phyloP scores from a whole-genome alignment of 1,139 yeast species.

The Eremothecium cymbalariae region DNA sequence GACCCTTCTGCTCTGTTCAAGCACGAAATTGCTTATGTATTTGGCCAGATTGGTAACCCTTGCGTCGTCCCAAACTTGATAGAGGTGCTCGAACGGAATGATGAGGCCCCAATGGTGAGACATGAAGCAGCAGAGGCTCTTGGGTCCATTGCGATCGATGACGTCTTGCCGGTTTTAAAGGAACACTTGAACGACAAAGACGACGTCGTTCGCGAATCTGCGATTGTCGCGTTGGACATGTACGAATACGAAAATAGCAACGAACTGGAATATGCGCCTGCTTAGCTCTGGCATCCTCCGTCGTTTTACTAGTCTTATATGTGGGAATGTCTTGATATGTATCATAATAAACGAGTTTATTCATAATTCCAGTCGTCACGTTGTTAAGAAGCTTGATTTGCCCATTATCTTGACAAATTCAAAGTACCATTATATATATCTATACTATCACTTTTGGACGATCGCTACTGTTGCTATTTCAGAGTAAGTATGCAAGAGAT shows the following conservation, averaged over 20 bases:
- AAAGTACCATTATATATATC: too few species aligned
- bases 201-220: slow-evolving; percentile 89
- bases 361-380: too few species aligned
- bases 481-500: slow-evolving; percentile 16
- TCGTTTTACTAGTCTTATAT: neutral
- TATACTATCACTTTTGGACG: too few species aligned
- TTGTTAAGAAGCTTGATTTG: too few species aligned
- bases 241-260: slow-evolving; percentile 87
- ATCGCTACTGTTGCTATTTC: too few species aligned
- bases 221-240: slow-evolving; percentile 95
- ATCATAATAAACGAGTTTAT: too few species aligned
- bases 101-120: slow-evolving; percentile 96
- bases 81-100: slow-evolving; percentile 64
- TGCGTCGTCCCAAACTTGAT: slow-evolving; percentile 83
- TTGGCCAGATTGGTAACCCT: slow-evolving; percentile 94
- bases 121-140: slow-evolving; percentile 99
- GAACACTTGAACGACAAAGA: slow-evolving; percentile 73
- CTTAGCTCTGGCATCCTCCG: slow-evolving; percentile 10
- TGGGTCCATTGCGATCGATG: slow-evolving; percentile 96
- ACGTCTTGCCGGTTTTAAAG: slow-evolving; percentile 80
- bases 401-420: too few species aligned
- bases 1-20: slow-evolving; percentile 92
- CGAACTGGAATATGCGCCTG: slow-evolving; percentile 68
- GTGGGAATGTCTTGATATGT: neutral
- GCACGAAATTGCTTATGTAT: slow-evolving; percentile 96